A percentile compares a stretch with the other conserved stretches of the same genome.
Conservation (phyloP, 257 asterid genomes). For the Salvia hispanica region DNA sequence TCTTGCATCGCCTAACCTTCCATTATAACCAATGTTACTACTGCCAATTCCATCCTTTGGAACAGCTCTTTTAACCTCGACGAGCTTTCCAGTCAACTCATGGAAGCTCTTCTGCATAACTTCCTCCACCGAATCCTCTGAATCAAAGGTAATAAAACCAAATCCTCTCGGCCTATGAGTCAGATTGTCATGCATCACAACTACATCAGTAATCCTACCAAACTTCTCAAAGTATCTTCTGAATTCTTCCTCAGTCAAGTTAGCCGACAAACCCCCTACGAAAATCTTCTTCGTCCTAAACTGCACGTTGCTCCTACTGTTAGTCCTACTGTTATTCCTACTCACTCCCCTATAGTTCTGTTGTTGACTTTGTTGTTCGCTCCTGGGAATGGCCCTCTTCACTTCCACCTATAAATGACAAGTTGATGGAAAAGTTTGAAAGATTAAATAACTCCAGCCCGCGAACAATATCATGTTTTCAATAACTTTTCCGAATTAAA, state of each 20-base stretch:
- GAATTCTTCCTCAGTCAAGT: constrained; percentile 74
- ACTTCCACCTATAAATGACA: constrained; percentile 71
- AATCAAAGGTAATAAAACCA: constrained; percentile 83
- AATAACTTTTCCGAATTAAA: too few relatives aligned
- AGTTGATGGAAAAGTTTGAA: constrained; percentile 17
- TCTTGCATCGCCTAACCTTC: constrained; percentile 51
- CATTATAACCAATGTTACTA: constrained; percentile 43
- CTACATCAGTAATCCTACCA: constrained; percentile 87
- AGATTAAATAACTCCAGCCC: constrained; percentile 20
- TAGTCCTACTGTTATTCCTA: constrained; percentile 48
- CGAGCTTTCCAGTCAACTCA: constrained; percentile 72
- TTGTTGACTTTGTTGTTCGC: constrained; percentile 66
- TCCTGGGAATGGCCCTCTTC: constrained; percentile 88
- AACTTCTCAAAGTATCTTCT: constrained; percentile 77
- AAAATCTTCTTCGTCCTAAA: constrained; percentile 90
- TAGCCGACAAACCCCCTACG: constrained; percentile 90
- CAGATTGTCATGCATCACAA: constrained; percentile 81
- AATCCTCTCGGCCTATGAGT: constrained; percentile 95
- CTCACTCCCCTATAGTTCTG: constrained; percentile 46
- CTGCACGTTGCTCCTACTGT: constrained; percentile 51
- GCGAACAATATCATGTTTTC: background rate
- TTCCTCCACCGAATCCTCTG: constrained; percentile 81
- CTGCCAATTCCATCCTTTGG: constrained; percentile 70
- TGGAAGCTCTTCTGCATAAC: constrained; percentile 78
- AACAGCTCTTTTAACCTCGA: constrained; percentile 88